Percentiles rank a stretch among this genome's conserved stretches.
phyloP scores from a whole-genome alignment of 2,329 filamentous ascomycete genomes.

The Sporothrix luriei region DNA sequence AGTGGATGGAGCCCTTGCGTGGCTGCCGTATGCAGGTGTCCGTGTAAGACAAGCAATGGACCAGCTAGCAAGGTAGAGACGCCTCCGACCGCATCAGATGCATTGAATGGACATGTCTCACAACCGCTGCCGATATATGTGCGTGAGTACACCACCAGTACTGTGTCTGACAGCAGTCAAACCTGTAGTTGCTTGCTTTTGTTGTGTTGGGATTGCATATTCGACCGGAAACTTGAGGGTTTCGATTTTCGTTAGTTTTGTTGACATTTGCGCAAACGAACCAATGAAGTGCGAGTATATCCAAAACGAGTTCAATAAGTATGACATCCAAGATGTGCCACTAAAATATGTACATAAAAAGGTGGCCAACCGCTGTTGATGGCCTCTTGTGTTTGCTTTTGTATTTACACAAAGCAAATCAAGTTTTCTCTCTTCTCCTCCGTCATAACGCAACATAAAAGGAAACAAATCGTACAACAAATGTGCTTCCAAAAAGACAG shows the following conservation, averaged over 20 bases:
- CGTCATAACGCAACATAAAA: slow-evolving; percentile 8
- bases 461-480: slow-evolving; percentile 7
- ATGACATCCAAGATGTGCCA: not conserved
- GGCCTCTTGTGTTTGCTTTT: slow-evolving; percentile 4
- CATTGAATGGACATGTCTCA: no score
- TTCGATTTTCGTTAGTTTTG: not conserved
- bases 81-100: not conserved
- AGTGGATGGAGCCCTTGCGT: not conserved
- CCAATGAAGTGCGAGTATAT: not conserved
- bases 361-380: slow-evolving; percentile 11
- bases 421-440: not conserved
- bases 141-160: not conserved
- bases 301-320: slow-evolving; percentile 18
- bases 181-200: no score
- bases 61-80: not conserved
- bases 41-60: not conserved
- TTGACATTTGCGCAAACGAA: not conserved
- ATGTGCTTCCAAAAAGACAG: not conserved
- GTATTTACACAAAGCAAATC: not conserved
- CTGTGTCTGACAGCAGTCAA: no score
- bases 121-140: no score
- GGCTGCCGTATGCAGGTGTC: not conserved
- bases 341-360: slow-evolving; percentile 8
- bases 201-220: no score
- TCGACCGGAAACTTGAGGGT: not conserved